A percentile compares a stretch with the other conserved stretches of the same genome.
phyloP scores from a whole-genome alignment of 2,329 filamentous ascomycete genomes.

The Trichoderma asperellum region DNA sequence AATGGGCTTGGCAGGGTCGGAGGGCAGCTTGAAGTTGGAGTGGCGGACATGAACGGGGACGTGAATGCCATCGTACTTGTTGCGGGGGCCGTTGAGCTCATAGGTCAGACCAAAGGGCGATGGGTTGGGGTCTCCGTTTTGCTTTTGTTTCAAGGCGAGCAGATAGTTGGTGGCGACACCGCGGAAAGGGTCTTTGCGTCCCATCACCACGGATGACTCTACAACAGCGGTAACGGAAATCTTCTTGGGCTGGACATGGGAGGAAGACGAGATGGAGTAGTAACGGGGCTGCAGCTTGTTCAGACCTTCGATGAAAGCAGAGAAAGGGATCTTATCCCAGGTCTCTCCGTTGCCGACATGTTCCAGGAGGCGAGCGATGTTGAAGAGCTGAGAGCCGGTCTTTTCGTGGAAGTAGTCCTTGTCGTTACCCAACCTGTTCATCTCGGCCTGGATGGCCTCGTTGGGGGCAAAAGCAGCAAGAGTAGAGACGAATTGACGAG shows the following conservation, averaged over 20 bases:
- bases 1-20: conserved; percentile 88
- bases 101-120: conserved; percentile 85
- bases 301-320: conserved; percentile 88
- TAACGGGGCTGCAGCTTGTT: conserved; percentile 96
- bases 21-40: conserved; percentile 98
- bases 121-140: conserved; percentile 82
- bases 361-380: conserved; percentile 84
- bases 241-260: conserved; percentile 88
- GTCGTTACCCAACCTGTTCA: conserved; percentile 85
- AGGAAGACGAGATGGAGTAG: conserved; percentile 99
- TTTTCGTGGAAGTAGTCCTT: conserved; percentile 94
- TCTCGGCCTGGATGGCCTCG: conserved; percentile 82
- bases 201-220: conserved; percentile 78
- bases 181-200: conserved; percentile 79
- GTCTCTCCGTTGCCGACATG: conserved; percentile 71
- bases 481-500: conserved; percentile 89
- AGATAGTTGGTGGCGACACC: conserved; percentile 98
- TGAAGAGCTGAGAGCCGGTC: conserved; percentile 79
- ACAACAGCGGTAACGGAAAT: conserved; percentile 95
- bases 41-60: conserved; percentile 95
- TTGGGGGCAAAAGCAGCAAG: conserved; percentile 88
- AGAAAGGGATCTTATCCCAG: conserved; percentile 89
- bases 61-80: conserved; percentile 96
- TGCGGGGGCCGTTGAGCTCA: conserved; percentile 83
- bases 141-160: conserved; percentile 92